phyloP scores from a whole-genome alignment of 2,329 filamentous ascomycete genomes.

The Zasmidium cellare region DNA sequence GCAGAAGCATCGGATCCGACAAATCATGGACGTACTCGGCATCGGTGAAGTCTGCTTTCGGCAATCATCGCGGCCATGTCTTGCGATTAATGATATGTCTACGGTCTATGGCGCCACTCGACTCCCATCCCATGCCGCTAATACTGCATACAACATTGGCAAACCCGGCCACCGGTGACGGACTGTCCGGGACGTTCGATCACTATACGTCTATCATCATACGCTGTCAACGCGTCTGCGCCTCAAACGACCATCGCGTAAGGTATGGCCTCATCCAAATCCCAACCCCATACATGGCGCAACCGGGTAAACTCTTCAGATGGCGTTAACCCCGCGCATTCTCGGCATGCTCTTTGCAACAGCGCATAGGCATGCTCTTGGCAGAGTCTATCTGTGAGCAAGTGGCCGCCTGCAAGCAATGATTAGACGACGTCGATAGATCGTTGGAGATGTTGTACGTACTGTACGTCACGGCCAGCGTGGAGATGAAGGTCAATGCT shows the following conservation, averaged over 20 bases:
- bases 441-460: neutral
- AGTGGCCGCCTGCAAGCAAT: neutral
- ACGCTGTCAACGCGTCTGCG: neutral
- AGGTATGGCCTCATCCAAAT: neutral
- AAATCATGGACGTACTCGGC: neutral
- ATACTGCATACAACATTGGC: neutral
- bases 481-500: conserved; percentile 3
- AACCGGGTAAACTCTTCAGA: conserved; percentile 1
- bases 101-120: neutral
- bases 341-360: conserved; percentile 1
- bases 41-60: neutral
- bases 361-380: conserved; percentile 8
- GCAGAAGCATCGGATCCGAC: neutral
- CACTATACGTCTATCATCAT: neutral
- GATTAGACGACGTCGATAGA: neutral
- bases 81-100: too few species aligned
- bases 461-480: conserved; percentile 5
- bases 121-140: neutral
- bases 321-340: conserved; percentile 3
- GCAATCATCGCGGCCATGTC: neutral
- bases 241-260: conserved; percentile 4
- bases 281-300: conserved; percentile 8
- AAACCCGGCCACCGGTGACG: neutral
- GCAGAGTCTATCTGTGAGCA: conserved; percentile 5
- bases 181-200: neutral